Percentiles rank a stretch among this genome's conserved stretches.
Conservation (phyloP, 73 alveolate genomes). For the Vitrella brassicaformis region DNA sequence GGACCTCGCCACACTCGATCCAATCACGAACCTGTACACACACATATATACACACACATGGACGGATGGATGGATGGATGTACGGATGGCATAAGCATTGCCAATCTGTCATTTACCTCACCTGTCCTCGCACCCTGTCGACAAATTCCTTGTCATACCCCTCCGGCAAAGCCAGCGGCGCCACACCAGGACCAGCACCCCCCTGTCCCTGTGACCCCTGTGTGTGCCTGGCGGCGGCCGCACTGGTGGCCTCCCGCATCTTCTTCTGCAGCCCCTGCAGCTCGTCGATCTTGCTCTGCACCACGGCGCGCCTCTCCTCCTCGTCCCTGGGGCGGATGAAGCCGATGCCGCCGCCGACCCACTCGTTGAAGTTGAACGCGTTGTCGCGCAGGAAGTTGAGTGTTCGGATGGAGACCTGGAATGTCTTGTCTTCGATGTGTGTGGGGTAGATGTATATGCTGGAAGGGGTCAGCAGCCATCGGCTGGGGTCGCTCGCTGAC, state of each 20-base stretch:
- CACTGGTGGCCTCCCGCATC: neutral
- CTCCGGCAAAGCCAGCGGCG: neutral
- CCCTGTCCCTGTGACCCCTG: too few relatives aligned
- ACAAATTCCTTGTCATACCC: neutral
- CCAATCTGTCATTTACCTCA: too few relatives aligned
- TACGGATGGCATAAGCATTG: too few relatives aligned
- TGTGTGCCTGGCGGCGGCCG: neutral
- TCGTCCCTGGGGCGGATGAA: constrained; percentile 23
- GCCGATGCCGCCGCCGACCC: constrained; percentile 15
- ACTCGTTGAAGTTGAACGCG: neutral
- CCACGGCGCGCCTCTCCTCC: neutral
- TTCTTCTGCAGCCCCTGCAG: neutral
- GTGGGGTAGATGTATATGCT: neutral
- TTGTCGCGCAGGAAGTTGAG: neutral
- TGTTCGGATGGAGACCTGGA: neutral
- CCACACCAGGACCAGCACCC: too few relatives aligned
- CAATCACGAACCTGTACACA: too few relatives aligned
- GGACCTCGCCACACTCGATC: too few relatives aligned
- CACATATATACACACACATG: too few relatives aligned
- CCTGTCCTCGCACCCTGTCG: neutral
- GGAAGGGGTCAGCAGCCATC: neutral
- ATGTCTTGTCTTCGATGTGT: neutral
- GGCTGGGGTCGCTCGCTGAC: neutral
- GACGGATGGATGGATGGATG: too few relatives aligned
- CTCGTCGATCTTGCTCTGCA: neutral